Conservation (phyloP, 345 rosid species). For the Acer saccharum region DNA sequence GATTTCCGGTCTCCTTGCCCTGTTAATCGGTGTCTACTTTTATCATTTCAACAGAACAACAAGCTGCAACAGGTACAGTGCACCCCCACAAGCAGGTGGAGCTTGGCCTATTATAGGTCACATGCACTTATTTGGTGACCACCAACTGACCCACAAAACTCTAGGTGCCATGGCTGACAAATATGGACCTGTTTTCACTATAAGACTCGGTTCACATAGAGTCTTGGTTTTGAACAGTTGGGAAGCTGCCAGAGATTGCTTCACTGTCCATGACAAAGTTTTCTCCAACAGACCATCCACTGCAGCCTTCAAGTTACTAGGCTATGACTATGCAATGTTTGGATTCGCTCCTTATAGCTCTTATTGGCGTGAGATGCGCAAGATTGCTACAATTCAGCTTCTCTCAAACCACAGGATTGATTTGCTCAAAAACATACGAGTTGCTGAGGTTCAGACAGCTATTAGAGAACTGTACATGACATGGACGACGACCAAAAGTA, state of each 20-base stretch:
- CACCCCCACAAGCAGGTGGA: conserved; percentile 7
- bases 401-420: conserved; percentile 35
- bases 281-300: conserved; percentile 34
- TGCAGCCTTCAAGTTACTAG: conserved; percentile 19
- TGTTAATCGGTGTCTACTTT: not conserved
- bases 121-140: conserved; percentile 7
- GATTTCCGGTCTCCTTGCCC: not conserved
- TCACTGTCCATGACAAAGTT: conserved; percentile 35
- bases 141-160: conserved; percentile 28
- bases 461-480: conserved; percentile 26
- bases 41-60: not conserved
- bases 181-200: conserved; percentile 42
- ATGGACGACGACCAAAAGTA: conserved; percentile 8
- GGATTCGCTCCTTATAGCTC: conserved; percentile 32
- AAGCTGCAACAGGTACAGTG: not conserved
- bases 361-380: conserved; percentile 43
- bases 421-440: conserved; percentile 27
- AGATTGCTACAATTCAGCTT: conserved; percentile 27
- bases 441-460: conserved; percentile 18
- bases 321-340: conserved; percentile 30
- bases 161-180: conserved; percentile 41
- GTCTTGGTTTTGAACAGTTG: conserved; percentile 38
- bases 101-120: conserved; percentile 19
- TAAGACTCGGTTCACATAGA: conserved; percentile 36
- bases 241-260: conserved; percentile 41